Conservation (phyloP, 768 basidiomycete genomes). For the Termitomyces sp. region DNA sequence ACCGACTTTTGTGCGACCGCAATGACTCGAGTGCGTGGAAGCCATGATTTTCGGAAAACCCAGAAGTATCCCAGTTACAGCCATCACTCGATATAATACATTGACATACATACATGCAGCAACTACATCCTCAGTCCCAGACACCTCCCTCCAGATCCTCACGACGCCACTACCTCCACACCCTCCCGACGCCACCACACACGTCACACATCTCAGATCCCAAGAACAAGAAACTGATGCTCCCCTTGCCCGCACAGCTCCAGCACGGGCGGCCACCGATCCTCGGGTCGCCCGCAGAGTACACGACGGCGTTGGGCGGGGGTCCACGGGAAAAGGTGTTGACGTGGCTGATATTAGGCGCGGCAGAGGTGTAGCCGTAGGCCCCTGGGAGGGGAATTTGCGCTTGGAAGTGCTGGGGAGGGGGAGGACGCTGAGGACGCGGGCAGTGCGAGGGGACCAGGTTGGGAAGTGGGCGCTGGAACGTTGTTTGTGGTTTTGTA, state of each 20-base stretch:
- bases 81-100: too few relatives aligned
- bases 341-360: too few relatives aligned
- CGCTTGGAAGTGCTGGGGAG: background rate
- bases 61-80: too few relatives aligned
- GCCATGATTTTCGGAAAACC: too few relatives aligned
- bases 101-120: background rate
- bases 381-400: too few relatives aligned
- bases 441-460: background rate
- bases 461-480: conserved; percentile 33
- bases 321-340: too few relatives aligned
- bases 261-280: conserved; percentile 64
- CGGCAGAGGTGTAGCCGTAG: too few relatives aligned
- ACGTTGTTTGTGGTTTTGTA: conserved; percentile 14
- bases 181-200: conserved; percentile 64
- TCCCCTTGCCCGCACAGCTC: conserved; percentile 59
- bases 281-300: conserved; percentile 61
- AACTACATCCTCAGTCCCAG: too few relatives aligned
- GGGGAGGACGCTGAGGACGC: background rate
- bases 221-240: conserved; percentile 45
- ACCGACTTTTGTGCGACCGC: too few relatives aligned
- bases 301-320: conserved; percentile 39
- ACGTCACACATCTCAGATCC: conserved; percentile 46
- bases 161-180: too few relatives aligned
- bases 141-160: too few relatives aligned
- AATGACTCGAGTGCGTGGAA: too few relatives aligned